phyloP scores from a whole-genome alignment of 345 rosid species.

The Eutrema heterophyllum region DNA sequence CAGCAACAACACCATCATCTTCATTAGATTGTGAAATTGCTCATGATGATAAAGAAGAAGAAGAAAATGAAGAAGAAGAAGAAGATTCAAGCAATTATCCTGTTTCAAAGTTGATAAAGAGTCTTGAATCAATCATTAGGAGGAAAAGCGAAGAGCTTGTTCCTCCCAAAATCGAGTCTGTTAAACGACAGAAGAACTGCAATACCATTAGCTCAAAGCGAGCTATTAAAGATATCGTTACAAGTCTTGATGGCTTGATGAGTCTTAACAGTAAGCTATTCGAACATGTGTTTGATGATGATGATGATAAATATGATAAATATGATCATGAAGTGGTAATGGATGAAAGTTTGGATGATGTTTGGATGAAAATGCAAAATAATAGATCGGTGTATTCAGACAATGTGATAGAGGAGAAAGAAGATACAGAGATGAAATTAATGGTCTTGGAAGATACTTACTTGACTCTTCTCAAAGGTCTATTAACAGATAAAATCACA shows the following conservation, averaged over 20 bases:
- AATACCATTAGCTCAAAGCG: slow-evolving; percentile 25
- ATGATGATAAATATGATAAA: not conserved
- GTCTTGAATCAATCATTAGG: slow-evolving; percentile 55
- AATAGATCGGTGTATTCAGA: slow-evolving; percentile 16
- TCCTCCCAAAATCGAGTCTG: slow-evolving; percentile 7
- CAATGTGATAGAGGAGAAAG: slow-evolving; percentile 33
- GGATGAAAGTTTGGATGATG: slow-evolving; percentile 36
- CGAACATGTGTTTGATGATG: slow-evolving; percentile 13
- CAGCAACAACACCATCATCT: slow-evolving; percentile 1
- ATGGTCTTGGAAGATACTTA: slow-evolving; percentile 39
- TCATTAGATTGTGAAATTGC: slow-evolving; percentile 10
- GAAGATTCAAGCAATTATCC: slow-evolving; percentile 24
- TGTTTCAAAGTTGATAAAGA: slow-evolving; percentile 59
- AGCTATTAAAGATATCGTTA: slow-evolving; percentile 39
- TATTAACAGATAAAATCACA: slow-evolving; percentile 18
- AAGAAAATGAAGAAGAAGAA: slow-evolving; percentile 4
- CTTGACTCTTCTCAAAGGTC: slow-evolving; percentile 36
- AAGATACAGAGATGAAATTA: slow-evolving; percentile 32
- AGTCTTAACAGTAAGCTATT: slow-evolving; percentile 28
- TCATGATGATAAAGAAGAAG: not conserved
- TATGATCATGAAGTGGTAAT: not conserved
- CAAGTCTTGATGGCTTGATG: slow-evolving; percentile 38
- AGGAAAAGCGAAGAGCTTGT: slow-evolving; percentile 42
- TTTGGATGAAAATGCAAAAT: slow-evolving; percentile 39
- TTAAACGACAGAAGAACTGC: slow-evolving; percentile 30